Percentiles rank a stretch among this genome's conserved stretches.
phyloP scores from a whole-genome alignment of 768 basidiomycete genomes.

The Collybiopsis confluens region DNA sequence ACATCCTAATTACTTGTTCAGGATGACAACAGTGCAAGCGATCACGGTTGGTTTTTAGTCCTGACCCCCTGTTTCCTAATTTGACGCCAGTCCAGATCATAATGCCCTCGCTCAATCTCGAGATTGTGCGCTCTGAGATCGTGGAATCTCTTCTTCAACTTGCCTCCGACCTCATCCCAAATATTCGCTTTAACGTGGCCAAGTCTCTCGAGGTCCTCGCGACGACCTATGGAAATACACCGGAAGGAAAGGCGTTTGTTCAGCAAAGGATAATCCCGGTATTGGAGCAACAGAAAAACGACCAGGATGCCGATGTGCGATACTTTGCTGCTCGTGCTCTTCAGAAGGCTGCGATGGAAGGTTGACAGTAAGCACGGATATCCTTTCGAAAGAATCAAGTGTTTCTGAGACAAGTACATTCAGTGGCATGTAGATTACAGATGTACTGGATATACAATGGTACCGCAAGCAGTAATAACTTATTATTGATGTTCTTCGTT shows the following conservation, averaged over 20 bases:
- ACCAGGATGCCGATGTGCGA: conserved; percentile 93
- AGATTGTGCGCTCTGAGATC: conserved; percentile 81
- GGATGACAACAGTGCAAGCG: conserved; percentile 99
- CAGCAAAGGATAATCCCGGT: conserved; percentile 74
- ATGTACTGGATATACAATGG: neutral
- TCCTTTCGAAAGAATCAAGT: neutral
- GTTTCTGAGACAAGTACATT: too few species aligned
- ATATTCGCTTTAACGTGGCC: conserved; percentile 98
- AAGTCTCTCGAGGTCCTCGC: conserved; percentile 92
- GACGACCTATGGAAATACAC: conserved; percentile 52
- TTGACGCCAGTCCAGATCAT: conserved; percentile 85
- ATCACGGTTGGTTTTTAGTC: conserved; percentile 68
- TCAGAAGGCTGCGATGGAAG: conserved; percentile 39
- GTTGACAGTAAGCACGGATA: neutral
- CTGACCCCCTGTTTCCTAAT: conserved; percentile 10
- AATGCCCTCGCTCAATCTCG: conserved; percentile 79
- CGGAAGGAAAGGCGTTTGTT: conserved; percentile 74
- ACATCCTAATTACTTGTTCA: conserved; percentile 93
- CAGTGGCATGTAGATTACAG: neutral
- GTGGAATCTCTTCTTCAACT: conserved; percentile 80
- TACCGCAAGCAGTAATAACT: neutral
- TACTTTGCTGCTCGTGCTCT: conserved; percentile 86
- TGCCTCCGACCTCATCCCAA: conserved; percentile 89
- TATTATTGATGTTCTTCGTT: neutral
- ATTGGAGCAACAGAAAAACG: conserved; percentile 81